phyloP scores from a whole-genome alignment of 139 green algal species.

The Chlorella sp. region DNA sequence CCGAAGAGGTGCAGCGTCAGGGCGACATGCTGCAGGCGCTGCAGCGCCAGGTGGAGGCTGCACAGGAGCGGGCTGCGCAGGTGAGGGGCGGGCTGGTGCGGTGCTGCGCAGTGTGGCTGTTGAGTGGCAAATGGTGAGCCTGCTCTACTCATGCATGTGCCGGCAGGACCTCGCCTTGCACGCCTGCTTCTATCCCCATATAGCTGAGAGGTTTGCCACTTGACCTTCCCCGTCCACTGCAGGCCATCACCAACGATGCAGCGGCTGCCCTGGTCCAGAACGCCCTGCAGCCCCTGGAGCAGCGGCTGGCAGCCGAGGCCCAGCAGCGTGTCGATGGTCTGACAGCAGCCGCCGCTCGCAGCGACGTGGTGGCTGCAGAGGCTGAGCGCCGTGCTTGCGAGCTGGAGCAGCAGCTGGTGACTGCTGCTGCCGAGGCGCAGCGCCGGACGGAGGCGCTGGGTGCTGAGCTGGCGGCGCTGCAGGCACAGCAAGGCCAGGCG shows the following conservation, averaged over 20 bases:
- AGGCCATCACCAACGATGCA: slow-evolving; percentile 5
- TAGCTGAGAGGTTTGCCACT: background rate
- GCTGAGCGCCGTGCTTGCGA: background rate
- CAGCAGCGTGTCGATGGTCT: background rate
- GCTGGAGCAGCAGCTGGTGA: background rate
- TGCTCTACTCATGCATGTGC: too few species aligned
- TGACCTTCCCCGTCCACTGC: background rate
- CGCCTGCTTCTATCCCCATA: too few species aligned
- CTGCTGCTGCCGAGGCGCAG: background rate
- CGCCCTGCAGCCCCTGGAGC: slow-evolving; percentile 4
- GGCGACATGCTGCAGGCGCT: background rate
- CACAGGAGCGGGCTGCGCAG: background rate
- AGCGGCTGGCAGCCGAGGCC: background rate
- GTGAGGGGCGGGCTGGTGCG: background rate
- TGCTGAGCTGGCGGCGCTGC: background rate
- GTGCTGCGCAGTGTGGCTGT: too few species aligned
- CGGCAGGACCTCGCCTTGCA: too few species aligned
- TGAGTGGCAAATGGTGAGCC: too few species aligned
- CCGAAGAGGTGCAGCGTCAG: background rate
- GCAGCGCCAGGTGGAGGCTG: background rate
- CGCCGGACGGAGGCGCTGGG: background rate
- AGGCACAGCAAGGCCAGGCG: background rate
- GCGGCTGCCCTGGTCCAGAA: background rate
- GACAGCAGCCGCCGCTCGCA: too few species aligned
- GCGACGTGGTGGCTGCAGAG: too few species aligned